Evolutionary conservation across 257 asterid genomes (phyloP).

Genomic region (Cruciata laevipes): DNA sequence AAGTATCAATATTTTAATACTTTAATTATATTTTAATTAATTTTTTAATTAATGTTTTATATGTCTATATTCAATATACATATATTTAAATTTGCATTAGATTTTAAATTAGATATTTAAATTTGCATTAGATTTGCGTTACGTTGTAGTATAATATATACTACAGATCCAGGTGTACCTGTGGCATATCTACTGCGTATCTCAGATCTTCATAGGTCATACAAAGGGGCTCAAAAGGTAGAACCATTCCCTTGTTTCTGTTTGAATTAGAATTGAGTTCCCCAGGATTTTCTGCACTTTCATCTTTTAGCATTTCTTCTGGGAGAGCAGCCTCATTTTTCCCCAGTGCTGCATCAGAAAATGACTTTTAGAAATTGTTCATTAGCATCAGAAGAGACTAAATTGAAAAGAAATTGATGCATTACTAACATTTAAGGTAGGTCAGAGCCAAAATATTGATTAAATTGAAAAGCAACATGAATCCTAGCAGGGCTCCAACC

Average conservation of each 20-base stretch:
- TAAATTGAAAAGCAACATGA: slow-evolving; percentile 22
- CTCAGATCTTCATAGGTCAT: slow-evolving; percentile 64
- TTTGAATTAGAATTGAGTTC: not conserved
- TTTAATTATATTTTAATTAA: no score
- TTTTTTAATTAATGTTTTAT: no score
- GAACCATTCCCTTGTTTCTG: slow-evolving; percentile 81
- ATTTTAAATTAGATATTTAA: no score
- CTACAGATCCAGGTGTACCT: slow-evolving; percentile 37
- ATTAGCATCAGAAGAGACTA: not conserved
- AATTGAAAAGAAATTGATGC: not conserved
- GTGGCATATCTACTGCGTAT: slow-evolving; percentile 71
- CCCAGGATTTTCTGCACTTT: not conserved
- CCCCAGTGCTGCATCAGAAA: slow-evolving; percentile 47
- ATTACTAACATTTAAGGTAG: slow-evolving; percentile 64
- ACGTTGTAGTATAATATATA: no score
- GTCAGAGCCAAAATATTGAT: slow-evolving; percentile 27
- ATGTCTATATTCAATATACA: no score
- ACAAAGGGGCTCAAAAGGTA: slow-evolving; percentile 74
- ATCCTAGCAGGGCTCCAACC: slow-evolving; percentile 29
- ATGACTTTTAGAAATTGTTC: not conserved
- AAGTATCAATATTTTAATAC: no score
- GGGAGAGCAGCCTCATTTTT: slow-evolving; percentile 48
- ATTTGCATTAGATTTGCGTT: no score
- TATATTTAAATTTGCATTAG: no score
- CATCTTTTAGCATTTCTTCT: slow-evolving; percentile 24